These are phyloP conservation scores for Salix suchowensis DNA, from an alignment of 345 rosid species.

Conservation along the genomic window DNA sequence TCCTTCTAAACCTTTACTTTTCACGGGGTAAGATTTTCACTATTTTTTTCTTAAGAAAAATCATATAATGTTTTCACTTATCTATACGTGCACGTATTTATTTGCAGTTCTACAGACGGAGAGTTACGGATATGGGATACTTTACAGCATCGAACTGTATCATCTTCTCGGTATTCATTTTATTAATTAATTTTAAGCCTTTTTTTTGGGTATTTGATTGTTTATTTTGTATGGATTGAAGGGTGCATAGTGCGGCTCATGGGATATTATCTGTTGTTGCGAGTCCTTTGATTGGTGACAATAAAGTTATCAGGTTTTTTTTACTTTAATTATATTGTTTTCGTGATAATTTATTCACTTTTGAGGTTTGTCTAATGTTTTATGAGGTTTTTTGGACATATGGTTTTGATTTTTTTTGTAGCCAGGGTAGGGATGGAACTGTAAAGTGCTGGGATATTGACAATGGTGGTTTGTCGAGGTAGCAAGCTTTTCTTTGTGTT, in stretches of 20 bases:
- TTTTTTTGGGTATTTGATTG: not conserved
- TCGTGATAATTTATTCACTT: not conserved
- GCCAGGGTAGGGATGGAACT: slow-evolving; percentile 97
- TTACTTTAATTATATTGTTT: not conserved
- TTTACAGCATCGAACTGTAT: slow-evolving; percentile 57
- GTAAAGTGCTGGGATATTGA: slow-evolving; percentile 84
- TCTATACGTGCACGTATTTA: too few species aligned
- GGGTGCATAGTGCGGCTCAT: slow-evolving; percentile 84
- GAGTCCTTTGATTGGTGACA: slow-evolving; percentile 52
- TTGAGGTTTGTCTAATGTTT: not conserved
- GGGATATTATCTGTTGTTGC: slow-evolving; percentile 61
- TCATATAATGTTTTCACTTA: too few species aligned
- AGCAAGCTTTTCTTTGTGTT: not conserved
- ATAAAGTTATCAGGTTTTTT: slow-evolving; percentile 68
- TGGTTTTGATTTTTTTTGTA: slow-evolving; percentile 15
- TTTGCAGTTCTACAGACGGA: slow-evolving; percentile 72
- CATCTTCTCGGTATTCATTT: slow-evolving; percentile 60
- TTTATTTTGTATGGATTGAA: slow-evolving; percentile 24
- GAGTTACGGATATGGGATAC: slow-evolving; percentile 83
- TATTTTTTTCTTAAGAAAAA: not conserved
- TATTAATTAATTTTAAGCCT: not conserved
- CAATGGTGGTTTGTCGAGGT: slow-evolving; percentile 85
- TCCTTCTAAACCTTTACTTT: slow-evolving; percentile 57
- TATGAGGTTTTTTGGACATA: not conserved
- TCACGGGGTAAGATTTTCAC: slow-evolving; percentile 53